Conservation (phyloP, 176 grass and related monocot genomes). For the Zea luxurians region DNA sequence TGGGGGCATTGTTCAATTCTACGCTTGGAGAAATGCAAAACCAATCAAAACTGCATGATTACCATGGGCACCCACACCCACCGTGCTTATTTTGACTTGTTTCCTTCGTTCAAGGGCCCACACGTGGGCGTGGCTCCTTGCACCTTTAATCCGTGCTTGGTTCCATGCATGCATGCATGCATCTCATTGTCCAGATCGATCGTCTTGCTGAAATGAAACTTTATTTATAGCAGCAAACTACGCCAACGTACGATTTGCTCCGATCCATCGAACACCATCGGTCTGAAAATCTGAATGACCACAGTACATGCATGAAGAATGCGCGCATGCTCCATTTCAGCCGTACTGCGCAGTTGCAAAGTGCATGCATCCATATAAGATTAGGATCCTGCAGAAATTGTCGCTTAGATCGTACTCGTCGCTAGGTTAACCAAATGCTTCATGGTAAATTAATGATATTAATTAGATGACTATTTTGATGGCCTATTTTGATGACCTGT, state of each 20-base stretch:
- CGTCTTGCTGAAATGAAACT: not conserved
- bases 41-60: slow-evolving; percentile 1
- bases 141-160: not conserved
- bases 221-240: not conserved
- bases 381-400: no score
- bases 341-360: no score
- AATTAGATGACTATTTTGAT: no score
- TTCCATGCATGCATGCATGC: not conserved
- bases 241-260: not conserved
- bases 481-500: no score
- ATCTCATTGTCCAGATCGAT: not conserved
- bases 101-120: not conserved
- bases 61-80: not conserved
- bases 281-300: not conserved
- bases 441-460: no score
- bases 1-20: not conserved
- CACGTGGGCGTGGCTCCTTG: not conserved
- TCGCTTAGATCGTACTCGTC: no score
- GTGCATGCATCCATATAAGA: no score
- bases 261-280: not conserved
- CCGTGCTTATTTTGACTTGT: not conserved
- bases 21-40: not conserved
- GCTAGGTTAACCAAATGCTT: no score
- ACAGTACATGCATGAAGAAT: no score
- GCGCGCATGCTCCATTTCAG: no score